Evolutionary conservation across 805 yeast genomes (phyloP).

Genomic region (Pichia thaimueangensis): DNA sequence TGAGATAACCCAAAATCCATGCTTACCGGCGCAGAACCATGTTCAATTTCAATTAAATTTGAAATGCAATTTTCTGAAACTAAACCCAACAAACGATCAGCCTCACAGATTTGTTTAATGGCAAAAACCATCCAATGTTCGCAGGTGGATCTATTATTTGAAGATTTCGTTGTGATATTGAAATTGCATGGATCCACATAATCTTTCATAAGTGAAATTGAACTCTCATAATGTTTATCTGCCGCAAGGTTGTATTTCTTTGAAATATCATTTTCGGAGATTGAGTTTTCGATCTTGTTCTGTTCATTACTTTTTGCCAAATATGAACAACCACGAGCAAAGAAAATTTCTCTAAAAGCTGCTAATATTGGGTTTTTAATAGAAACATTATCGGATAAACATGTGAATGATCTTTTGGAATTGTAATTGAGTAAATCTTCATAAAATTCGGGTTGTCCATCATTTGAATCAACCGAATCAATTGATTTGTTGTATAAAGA

Average conservation of each 20-base stretch:
- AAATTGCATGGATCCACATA: not conserved
- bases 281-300: too few relatives aligned
- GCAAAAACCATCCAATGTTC: constrained; percentile 36
- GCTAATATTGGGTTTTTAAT: constrained; percentile 10
- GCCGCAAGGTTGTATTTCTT: constrained; percentile 19
- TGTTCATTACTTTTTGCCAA: constrained; percentile 28
- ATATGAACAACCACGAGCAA: constrained; percentile 35
- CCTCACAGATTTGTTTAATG: constrained; percentile 33
- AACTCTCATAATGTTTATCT: constrained; percentile 21
- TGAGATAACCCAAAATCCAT: not conserved
- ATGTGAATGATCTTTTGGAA: constrained; percentile 24
- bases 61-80: constrained; percentile 12
- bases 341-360: constrained; percentile 30
- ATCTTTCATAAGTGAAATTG: constrained; percentile 19
- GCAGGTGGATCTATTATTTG: too few relatives aligned
- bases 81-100: constrained; percentile 30
- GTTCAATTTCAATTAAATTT: constrained; percentile 1
- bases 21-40: not conserved
- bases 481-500: constrained; percentile 16
- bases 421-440: constrained; percentile 24
- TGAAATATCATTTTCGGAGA: constrained; percentile 10
- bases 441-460: constrained; percentile 9
- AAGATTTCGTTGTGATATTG: not conserved
- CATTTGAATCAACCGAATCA: not conserved
- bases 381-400: constrained; percentile 19